Percentiles rank a stretch among this genome's conserved stretches.
These are phyloP conservation scores for Starmera dryadoides DNA, from an alignment of 805 yeast species.

Conservation along the genomic window DNA sequence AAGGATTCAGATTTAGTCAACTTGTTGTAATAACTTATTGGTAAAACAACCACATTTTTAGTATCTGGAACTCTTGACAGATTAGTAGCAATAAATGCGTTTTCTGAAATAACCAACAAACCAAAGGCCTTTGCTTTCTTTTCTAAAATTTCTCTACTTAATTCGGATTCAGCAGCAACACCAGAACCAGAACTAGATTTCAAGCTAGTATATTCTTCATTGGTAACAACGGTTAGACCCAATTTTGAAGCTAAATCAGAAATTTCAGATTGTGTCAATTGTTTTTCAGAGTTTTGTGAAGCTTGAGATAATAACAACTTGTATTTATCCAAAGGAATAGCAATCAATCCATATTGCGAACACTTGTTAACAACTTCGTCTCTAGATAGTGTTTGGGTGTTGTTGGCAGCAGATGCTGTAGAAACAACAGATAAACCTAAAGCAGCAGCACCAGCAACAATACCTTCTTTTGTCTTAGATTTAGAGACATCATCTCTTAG, in stretches of 20 bases:
- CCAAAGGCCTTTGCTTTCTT: conserved; percentile 38
- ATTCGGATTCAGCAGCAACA: neutral
- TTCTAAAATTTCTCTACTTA: conserved; percentile 22
- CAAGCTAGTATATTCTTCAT: conserved; percentile 25
- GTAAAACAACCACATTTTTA: conserved; percentile 53
- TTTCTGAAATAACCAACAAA: conserved; percentile 47
- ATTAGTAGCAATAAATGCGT: conserved; percentile 58
- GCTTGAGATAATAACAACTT: conserved; percentile 17
- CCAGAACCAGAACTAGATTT: conserved; percentile 2
- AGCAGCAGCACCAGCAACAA: neutral
- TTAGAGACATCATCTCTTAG: conserved; percentile 3
- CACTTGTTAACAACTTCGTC: conserved; percentile 17
- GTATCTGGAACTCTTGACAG: conserved; percentile 47
- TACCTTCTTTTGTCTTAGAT: neutral
- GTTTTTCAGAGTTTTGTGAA: conserved; percentile 4
- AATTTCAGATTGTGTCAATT: conserved; percentile 2
- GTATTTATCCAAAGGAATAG: conserved; percentile 26
- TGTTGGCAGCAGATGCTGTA: neutral
- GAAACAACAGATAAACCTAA: conserved; percentile 1
- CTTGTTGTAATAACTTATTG: conserved; percentile 56
- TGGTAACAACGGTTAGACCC: conserved; percentile 28
- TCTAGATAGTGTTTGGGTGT: neutral
- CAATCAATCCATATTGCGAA: conserved; percentile 24
- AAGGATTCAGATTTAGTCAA: conserved; percentile 38
- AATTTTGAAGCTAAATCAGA: conserved; percentile 22